Evolutionary conservation across 2,329 filamentous ascomycete genomes (phyloP).

Genomic region (Venturia oleaginea): DNA sequence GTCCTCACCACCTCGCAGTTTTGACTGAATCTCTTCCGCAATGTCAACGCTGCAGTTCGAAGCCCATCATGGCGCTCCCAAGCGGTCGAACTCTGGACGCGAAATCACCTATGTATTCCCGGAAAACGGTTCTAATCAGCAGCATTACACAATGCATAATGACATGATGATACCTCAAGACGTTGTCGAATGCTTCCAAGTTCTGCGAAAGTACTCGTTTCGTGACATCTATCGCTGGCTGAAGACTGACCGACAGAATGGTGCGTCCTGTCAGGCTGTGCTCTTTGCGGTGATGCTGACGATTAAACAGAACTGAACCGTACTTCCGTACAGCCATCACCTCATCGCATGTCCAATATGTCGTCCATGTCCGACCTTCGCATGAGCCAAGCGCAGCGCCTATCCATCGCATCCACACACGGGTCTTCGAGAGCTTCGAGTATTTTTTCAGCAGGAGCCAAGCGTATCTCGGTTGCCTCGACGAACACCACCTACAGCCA

Average conservation of each 20-base stretch:
- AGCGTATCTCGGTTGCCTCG: slow-evolving; percentile 13
- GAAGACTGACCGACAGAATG: slow-evolving; percentile 15
- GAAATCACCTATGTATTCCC: slow-evolving; percentile 10
- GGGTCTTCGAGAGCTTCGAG: slow-evolving; percentile 9
- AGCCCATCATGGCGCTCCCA: slow-evolving; percentile 10
- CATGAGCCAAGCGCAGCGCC: slow-evolving; percentile 4
- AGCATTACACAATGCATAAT: neutral
- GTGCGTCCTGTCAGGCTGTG: neutral
- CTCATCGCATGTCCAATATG: neutral
- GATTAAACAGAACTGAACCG: slow-evolving; percentile 2
- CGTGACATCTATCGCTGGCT: slow-evolving; percentile 12
- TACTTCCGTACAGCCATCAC: neutral
- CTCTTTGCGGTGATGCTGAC: neutral
- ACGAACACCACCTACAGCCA: slow-evolving; percentile 11
- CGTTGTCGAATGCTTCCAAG: slow-evolving; percentile 8
- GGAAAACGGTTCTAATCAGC: neutral
- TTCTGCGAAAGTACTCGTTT: slow-evolving; percentile 10
- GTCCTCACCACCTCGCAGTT: neutral
- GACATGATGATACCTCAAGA: slow-evolving; percentile 11
- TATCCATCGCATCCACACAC: slow-evolving; percentile 12
- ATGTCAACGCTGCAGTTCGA: slow-evolving; percentile 9
- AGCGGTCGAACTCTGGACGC: slow-evolving; percentile 11
- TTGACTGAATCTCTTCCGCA: neutral
- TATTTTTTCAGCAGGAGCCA: slow-evolving; percentile 9
- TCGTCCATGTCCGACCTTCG: neutral